Base-by-base conservation (phyloP, 2,329 filamentous ascomycete species). In the Coniella lustricola region DNA sequence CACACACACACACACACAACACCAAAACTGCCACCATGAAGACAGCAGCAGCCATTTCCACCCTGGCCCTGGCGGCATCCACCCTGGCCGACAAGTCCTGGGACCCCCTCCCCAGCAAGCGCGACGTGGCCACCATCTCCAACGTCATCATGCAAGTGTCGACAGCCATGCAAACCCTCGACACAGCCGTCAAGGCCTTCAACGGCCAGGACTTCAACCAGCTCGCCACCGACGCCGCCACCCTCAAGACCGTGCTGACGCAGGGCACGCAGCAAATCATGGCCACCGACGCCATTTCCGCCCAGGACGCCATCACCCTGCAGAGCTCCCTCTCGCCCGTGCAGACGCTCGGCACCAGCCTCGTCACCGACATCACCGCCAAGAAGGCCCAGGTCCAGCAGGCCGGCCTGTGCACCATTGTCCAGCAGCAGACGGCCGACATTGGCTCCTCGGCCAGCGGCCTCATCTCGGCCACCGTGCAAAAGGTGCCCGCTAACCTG, bases 391-490 rank as follows among this genome's bases (percentile, higher is more conserved):
- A 51, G 13, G 48, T 65, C 40, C 44, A 63, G 48, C 55, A 61
- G 48, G 60, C 59, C 22, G 55, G 54, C 44, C 57, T 60, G 4
- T 65, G 63, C 55, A 51, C 49, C 17, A 50, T 55, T 34, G 56
- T 62, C 38, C 55, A 56, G 42, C 20, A 52, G n/a, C 49, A 60
- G 46, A 46, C 62, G 25, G 37, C n/a, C 22, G 48, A 56, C 40
- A 56, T 64, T 48, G 57, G 56, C 54, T 39, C 29, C 2, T 53
- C 52, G 46, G 58, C 59, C 3, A 37, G 59, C 49, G 49, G 46
- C n/a, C 60, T 65, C 20, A 64, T 63, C 47, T 49, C 58, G n/a
- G 47, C 60, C 31, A 54, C 62, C 33, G 57, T 65, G 17, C 21
- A 22, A 44, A 64, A 64, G 57, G 58, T 64, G 2, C 62, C 62